These are phyloP conservation scores for Carex cristatella DNA, from an alignment of 176 grass and related monocot genomes.

Conservation along the genomic window DNA sequence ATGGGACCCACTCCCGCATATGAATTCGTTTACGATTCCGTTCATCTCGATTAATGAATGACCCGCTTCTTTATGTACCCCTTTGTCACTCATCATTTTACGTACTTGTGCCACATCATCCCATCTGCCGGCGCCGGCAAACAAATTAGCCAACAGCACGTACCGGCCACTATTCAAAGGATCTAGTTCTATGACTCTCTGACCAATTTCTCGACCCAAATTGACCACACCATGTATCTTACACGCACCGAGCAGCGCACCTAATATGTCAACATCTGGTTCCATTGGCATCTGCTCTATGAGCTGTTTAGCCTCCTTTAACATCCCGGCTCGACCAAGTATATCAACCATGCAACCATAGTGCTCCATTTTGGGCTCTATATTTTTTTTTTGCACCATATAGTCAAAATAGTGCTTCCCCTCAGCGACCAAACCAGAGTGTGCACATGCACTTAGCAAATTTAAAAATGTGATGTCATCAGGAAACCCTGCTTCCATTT, in stretches of 20 bases:
- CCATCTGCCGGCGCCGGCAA: slow-evolving; percentile 53
- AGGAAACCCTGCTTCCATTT: slow-evolving; percentile 29
- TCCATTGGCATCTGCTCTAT: slow-evolving; percentile 75
- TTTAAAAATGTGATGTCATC: slow-evolving; percentile 77
- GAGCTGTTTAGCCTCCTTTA: slow-evolving; percentile 71
- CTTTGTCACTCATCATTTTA: slow-evolving; percentile 52
- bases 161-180: slow-evolving; percentile 66
- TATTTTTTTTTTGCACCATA: slow-evolving; percentile 31
- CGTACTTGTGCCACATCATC: slow-evolving; percentile 49
- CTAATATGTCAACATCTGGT: slow-evolving; percentile 50
- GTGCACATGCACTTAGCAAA: slow-evolving; percentile 69
- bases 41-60: slow-evolving; percentile 52
- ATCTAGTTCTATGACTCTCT: slow-evolving; percentile 63
- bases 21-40: slow-evolving; percentile 46
- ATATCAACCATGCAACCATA: slow-evolving; percentile 83
- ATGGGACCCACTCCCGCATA: slow-evolving; percentile 46
- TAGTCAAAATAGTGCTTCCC: slow-evolving; percentile 47
- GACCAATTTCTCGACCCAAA: slow-evolving; percentile 47
- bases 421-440: slow-evolving; percentile 44
- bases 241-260: slow-evolving; percentile 76
- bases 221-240: slow-evolving; percentile 51
- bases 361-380: slow-evolving; percentile 69
- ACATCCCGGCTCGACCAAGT: slow-evolving; percentile 58
- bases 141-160: slow-evolving; percentile 66
- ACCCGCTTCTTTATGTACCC: slow-evolving; percentile 62